Evolutionary conservation across 768 basidiomycete species (phyloP), one percentile per base, ranked within the genome.

Genomic region (Mycena kentingensis): DNA sequence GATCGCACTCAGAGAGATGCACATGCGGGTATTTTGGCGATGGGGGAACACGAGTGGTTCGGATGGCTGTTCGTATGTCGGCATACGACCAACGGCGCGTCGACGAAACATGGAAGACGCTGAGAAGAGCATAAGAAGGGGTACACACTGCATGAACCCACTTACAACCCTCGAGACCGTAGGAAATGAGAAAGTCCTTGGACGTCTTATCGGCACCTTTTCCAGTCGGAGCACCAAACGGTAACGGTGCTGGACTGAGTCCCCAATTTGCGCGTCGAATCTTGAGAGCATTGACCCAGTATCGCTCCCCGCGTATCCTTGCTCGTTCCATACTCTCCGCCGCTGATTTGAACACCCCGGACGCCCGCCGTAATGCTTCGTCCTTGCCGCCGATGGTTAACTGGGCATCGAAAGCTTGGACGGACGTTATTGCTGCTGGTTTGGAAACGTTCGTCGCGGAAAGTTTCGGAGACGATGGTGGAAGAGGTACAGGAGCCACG

Each of bases 281-380:
- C 64, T 82, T 87, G 39, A 93, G 74, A 3, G 91, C 91, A 64
- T 92, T 83, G 6, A 84, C 75, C 91, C 91, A 93, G 60, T 92
- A 92, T 53, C 75, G 82, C 63, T 91, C 88, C 35, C 84, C 80
- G 43, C 78, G 73, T 8, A 79, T 59, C 34, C 84, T 74, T 19
- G 81, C 75, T 43, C 80, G 73, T 62, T 90, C 88, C 71, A 91
- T 82, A 47, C 80, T 79, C 49, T 80, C 77, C 3, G 88, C 85
- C 3, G 88, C 88, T 27, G 74, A 66, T 61, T 83, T 88, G 57
- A 92, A 87, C 1, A 91, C 70, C 49, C 77, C 73, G 0, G 88
- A 80, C 21, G 91, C 90, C 55, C 87, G 84, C 58, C 91, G 72
- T 28, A 93, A 68, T 0, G 89, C 82, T 64, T 86, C 83, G 52